Evolutionary conservation across 164 flowering plant species (phyloP).

Genomic region (Kingdonia uniflora): DNA sequence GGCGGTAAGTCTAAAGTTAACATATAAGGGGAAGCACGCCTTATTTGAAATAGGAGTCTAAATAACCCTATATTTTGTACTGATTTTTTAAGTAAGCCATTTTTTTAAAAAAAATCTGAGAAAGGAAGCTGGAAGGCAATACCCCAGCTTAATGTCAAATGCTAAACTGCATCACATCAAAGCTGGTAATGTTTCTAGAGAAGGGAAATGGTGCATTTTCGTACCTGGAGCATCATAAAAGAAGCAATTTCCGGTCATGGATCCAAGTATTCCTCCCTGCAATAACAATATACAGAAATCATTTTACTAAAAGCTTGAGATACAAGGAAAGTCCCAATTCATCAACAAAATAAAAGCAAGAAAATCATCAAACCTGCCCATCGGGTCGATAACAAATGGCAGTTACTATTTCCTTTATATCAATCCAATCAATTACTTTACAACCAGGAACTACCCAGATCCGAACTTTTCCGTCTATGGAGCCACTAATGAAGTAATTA

Average conservation of each 20-base stretch:
- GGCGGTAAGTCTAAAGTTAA: no score
- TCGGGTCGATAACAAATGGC: slow-evolving; percentile 64
- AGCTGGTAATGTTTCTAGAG: not conserved
- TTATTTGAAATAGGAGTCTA: no score
- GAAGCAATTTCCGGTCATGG: slow-evolving; percentile 56
- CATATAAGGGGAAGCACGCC: no score
- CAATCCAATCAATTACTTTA: slow-evolving; percentile 60
- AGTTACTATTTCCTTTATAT: slow-evolving; percentile 62
- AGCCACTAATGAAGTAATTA: slow-evolving; percentile 83
- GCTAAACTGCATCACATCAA: not conserved
- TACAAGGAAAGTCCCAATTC: slow-evolving; percentile 12
- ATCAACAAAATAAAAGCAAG: slow-evolving; percentile 17
- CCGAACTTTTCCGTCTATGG: slow-evolving; percentile 84
- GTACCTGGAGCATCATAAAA: slow-evolving; percentile 57
- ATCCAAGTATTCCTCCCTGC: slow-evolving; percentile 78
- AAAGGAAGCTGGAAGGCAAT: no score
- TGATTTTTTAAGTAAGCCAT: no score
- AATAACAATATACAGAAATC: slow-evolving; percentile 13
- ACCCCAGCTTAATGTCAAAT: not conserved
- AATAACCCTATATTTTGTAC: no score
- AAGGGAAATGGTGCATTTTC: slow-evolving; percentile 6
- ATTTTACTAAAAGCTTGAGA: not conserved
- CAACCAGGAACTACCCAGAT: slow-evolving; percentile 50
- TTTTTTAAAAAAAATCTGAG: no score
- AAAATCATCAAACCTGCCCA: slow-evolving; percentile 45